A percentile compares a stretch with the other conserved stretches of the same genome.
Conservation (phyloP, 108 stramenopile species). For the Pseudonitzschia pungens region DNA sequence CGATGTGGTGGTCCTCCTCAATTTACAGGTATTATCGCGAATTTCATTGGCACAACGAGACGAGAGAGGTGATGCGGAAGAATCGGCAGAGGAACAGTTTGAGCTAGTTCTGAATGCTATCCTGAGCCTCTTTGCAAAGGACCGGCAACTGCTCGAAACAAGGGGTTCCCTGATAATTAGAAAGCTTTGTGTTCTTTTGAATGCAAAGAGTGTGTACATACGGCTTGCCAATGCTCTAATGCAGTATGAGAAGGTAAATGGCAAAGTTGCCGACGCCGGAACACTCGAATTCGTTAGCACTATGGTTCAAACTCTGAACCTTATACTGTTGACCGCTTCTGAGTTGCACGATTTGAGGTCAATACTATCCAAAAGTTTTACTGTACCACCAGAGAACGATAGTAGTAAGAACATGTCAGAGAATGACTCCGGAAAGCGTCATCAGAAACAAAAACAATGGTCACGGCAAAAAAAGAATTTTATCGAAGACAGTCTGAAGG, state of each 20-base stretch:
- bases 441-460: conserved; percentile 4
- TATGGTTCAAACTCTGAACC: conserved; percentile 97
- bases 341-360: conserved; percentile 91
- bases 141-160: conserved; percentile 90
- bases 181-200: conserved; percentile 92
- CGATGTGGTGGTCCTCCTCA: conserved; percentile 89
- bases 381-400: conserved; percentile 5
- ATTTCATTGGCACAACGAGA: conserved; percentile 70
- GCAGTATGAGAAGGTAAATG: conserved; percentile 51
- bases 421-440: not conserved
- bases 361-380: conserved; percentile 41
- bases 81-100: conserved; percentile 81
- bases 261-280: conserved; percentile 34
- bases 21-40: conserved; percentile 92
- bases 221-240: conserved; percentile 83
- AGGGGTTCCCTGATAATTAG: conserved; percentile 95
- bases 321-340: conserved; percentile 94
- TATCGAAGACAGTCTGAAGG: conserved; percentile 49
- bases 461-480: conserved; percentile 29
- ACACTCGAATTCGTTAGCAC: conserved; percentile 90
- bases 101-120: conserved; percentile 91
- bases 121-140: conserved; percentile 83
- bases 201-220: conserved; percentile 93
- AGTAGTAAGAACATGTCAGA: conserved; percentile 10
- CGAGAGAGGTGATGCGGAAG: conserved; percentile 33